Conservation (phyloP, 129 eudicot genomes). For the Flaveria trinervia region DNA sequence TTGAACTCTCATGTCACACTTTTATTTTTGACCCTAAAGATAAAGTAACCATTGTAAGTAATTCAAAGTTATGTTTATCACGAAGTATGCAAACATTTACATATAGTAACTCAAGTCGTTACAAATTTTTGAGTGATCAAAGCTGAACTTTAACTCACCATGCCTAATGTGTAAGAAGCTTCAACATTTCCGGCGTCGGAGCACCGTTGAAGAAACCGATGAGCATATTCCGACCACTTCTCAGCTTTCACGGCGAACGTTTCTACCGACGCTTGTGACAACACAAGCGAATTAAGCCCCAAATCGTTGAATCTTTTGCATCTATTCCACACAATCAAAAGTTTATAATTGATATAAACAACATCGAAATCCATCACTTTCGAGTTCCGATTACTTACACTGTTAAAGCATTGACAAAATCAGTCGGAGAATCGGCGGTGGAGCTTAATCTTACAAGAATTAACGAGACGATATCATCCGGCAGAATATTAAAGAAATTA, state of each 20-base stretch:
- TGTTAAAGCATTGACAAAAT: conserved; percentile 39
- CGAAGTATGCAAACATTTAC: too few species aligned
- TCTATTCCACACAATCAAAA: conserved; percentile 30
- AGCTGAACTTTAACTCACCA: conserved; percentile 29
- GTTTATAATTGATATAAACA: background rate
- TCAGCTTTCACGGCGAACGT: conserved; percentile 35
- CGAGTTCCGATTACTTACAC: conserved; percentile 27
- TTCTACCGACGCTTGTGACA: conserved; percentile 33
- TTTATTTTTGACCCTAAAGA: too few species aligned
- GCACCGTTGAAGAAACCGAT: conserved; percentile 41
- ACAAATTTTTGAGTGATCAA: too few species aligned
- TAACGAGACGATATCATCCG: conserved; percentile 50
- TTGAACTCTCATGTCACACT: too few species aligned
- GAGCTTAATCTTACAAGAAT: conserved; percentile 43
- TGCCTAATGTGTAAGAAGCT: conserved; percentile 48
- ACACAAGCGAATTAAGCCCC: conserved; percentile 34
- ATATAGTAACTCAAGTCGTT: too few species aligned
- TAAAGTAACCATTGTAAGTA: too few species aligned
- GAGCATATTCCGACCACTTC: conserved; percentile 40
- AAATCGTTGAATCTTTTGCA: conserved; percentile 37
- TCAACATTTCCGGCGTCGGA: conserved; percentile 47
- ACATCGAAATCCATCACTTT: background rate
- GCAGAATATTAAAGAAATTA: conserved; percentile 36
- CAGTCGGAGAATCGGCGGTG: conserved; percentile 52
- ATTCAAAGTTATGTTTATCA: too few species aligned